Evolutionary conservation across 495 filamentous ascomycete species (phyloP).

Genomic region (Penicillium silybi): DNA sequence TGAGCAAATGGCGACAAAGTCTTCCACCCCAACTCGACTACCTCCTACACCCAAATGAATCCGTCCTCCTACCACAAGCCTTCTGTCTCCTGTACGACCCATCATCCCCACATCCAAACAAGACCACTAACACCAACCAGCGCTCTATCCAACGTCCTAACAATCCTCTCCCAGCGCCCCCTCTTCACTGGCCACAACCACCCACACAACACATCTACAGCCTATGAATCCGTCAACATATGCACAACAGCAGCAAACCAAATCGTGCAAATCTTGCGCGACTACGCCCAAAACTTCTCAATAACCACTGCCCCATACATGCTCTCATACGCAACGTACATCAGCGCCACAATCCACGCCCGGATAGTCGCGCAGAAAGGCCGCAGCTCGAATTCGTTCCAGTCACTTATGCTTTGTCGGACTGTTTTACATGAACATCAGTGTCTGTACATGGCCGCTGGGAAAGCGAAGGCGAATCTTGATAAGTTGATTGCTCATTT

Average conservation of each 20-base stretch:
- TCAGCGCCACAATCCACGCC: constrained; percentile 32
- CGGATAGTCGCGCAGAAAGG: constrained; percentile 27
- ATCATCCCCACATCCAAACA: background rate
- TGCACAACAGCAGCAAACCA: constrained; percentile 29
- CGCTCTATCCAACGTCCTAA: constrained; percentile 27
- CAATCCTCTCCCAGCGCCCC: constrained; percentile 28
- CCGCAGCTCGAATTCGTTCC: constrained; percentile 16
- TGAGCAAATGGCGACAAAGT: constrained; percentile 21
- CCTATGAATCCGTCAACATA: constrained; percentile 25
- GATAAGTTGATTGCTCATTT: constrained; percentile 19
- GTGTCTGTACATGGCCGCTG: constrained; percentile 20
- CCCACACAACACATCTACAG: constrained; percentile 10
- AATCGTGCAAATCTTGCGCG: constrained; percentile 27
- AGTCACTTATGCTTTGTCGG: constrained; percentile 19
- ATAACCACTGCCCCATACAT: constrained; percentile 29
- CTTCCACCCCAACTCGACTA: constrained; percentile 25
- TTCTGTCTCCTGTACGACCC: constrained; percentile 23
- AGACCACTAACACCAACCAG: background rate
- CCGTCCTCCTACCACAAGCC: constrained; percentile 17
- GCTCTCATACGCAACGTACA: constrained; percentile 33
- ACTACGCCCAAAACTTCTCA: constrained; percentile 25
- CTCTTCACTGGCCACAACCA: constrained; percentile 19
- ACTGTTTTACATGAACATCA: constrained; percentile 17
- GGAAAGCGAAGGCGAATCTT: constrained; percentile 20
- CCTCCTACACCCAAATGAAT: constrained; percentile 11